Conservation (phyloP, 306 rosid genomes). For the Prunus persica region Prunus_persica_NCBIv2 NC_034014.1:24966501-24967000, state of each 20-base stretch:
- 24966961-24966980: conserved; percentile 61
- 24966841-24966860: conserved; percentile 79
- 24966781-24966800: conserved; percentile 69
- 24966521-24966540: conserved; percentile 72
- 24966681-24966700: conserved; percentile 70
- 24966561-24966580: conserved; percentile 59
- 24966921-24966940: conserved; percentile 80
- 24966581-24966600: conserved; percentile 43
- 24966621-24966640: conserved; percentile 90
- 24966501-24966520: conserved; percentile 80
- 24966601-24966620: conserved; percentile 53
- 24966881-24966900: conserved; percentile 68
- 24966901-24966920: conserved; percentile 72
- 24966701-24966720: conserved; percentile 81
- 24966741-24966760: conserved; percentile 94
- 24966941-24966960: conserved; percentile 66
- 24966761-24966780: conserved; percentile 82
- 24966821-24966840: conserved; percentile 73
- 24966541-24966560: conserved; percentile 83
- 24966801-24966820: conserved; percentile 82
- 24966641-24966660: conserved; percentile 98
- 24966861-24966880: conserved; percentile 80
- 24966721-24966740: conserved; percentile 93
- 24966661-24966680: conserved; percentile 63
- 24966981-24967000: conserved; percentile 72